Base-by-base conservation (phyloP, 1,139 yeast genomes). In the Pichia sp. region DNA sequence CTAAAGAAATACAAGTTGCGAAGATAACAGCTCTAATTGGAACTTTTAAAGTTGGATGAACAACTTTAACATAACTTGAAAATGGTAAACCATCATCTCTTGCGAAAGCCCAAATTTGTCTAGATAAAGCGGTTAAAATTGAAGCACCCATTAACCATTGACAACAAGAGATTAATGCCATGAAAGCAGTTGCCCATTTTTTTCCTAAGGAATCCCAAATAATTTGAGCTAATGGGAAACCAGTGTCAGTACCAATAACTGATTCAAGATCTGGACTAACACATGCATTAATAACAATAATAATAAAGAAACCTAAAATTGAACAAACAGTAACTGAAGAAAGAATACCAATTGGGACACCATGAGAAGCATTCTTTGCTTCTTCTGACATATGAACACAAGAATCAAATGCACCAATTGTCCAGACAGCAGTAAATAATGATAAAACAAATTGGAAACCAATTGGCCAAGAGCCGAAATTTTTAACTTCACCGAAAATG, bases 361-460 rank as follows among this genome's bases (percentile, higher is more conserved):
- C 78, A 43, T 68, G 70, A 31, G 81, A 70, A 3, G 89, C 87
- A 55, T 80, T 74, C 39, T 69, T 69, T 24, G 84, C 84, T 59
- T 83, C 90, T 59, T 82, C 92, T 36, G 80, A 71, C 74, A 81
- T 76, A 61, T 82, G 90, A 40, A 82, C 79, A 55, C 84, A 80
- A 7, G 85, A 76, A 58, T 82, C 90, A 58, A 80, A 82, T 0
- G 86, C 81, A 51, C 81, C 81, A 55, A 78, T 77, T 27, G 81
- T 75, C 83, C 83, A 78, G 37, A 76, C 74, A 3, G 84, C 80
- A 1, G 87, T 51, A 37, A 80, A 73, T 73, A 82, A 74, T 20
- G 80, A 70, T 41, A 76, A 62, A 53, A 76, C 62, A 59, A 76
- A 78, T 40, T 79, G 73, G 84, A 86, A 82, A n/a, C 87, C 89